Evolutionary conservation across 2,329 filamentous ascomycete genomes (phyloP).

Genomic region (Pseudovirgaria hyperparasitica): DNA sequence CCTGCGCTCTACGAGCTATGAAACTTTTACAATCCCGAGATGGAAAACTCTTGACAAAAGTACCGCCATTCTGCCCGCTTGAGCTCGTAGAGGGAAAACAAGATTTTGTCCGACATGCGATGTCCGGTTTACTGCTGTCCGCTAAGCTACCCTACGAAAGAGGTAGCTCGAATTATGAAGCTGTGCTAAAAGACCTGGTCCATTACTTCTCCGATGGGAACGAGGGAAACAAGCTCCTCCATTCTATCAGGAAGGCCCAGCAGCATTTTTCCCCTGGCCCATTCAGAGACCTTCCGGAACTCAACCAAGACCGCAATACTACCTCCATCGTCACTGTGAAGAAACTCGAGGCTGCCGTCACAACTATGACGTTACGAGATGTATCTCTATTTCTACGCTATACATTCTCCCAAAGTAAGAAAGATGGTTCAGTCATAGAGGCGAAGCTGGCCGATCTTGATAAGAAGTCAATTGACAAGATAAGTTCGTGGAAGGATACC

Average conservation of each 20-base stretch:
- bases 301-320: neutral
- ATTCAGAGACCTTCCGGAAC: neutral
- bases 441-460: conserved; percentile 34
- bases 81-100: conserved; percentile 20
- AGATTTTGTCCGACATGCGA: conserved; percentile 8
- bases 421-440: conserved; percentile 15
- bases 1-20: conserved; percentile 31
- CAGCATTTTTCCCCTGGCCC: conserved; percentile 18
- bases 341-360: conserved; percentile 17
- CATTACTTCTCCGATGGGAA: conserved; percentile 15
- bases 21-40: conserved; percentile 9
- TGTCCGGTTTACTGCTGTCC: conserved; percentile 8
- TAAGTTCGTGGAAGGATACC: conserved; percentile 27
- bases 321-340: conserved; percentile 5
- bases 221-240: conserved; percentile 22
- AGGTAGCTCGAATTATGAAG: neutral
- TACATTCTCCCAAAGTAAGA: conserved; percentile 3
- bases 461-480: conserved; percentile 29
- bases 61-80: conserved; percentile 25
- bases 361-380: conserved; percentile 36
- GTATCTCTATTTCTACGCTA: conserved; percentile 31
- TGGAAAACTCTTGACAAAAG: conserved; percentile 10
- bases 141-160: conserved; percentile 2
- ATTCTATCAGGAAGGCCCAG: conserved; percentile 24
- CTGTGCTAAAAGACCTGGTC: conserved; percentile 2